These are phyloP conservation scores for Colletotrichum cereale DNA, from an alignment of 2,329 filamentous ascomycete species.

Conservation along the genomic window DNA sequence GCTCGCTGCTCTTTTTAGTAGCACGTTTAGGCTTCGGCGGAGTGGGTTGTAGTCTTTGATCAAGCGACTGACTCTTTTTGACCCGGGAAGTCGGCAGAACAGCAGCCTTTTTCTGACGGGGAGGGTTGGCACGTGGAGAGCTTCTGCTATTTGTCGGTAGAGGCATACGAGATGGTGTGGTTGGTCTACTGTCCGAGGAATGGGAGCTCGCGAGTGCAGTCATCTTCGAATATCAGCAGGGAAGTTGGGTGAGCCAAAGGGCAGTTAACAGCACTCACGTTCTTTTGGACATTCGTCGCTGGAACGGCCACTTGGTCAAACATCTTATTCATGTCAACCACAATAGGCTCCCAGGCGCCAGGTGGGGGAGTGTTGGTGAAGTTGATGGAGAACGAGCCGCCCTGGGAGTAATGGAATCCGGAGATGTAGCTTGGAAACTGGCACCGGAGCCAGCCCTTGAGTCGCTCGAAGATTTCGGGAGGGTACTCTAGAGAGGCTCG, in stretches of 20 bases:
- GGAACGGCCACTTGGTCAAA: fast-evolving
- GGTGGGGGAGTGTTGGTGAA: not conserved
- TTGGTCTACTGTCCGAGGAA: not conserved
- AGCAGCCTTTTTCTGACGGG: not conserved
- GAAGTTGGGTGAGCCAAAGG: no score
- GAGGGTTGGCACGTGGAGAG: not conserved
- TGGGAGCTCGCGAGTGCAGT: no score
- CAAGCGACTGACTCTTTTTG: no score
- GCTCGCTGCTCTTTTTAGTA: not conserved
- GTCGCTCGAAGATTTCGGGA: not conserved
- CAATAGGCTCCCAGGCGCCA: not conserved
- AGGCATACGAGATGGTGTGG: not conserved
- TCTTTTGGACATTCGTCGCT: no score
- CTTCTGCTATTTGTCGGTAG: not conserved
- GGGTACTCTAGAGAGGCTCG: not conserved
- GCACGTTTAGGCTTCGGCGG: fast-evolving
- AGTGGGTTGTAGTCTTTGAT: no score
- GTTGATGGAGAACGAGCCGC: not conserved
- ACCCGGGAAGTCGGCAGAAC: not conserved
- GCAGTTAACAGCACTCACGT: not conserved
- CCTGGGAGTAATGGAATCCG: not conserved
- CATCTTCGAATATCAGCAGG: not conserved
- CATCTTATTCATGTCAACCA: not conserved
- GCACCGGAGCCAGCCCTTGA: not conserved
- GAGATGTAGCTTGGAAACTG: not conserved